Evolutionary conservation across 352 stramenopile genomes (phyloP), one percentile per base, ranked within the genome.

Genomic region (Phytopythium sindhum): DNA sequence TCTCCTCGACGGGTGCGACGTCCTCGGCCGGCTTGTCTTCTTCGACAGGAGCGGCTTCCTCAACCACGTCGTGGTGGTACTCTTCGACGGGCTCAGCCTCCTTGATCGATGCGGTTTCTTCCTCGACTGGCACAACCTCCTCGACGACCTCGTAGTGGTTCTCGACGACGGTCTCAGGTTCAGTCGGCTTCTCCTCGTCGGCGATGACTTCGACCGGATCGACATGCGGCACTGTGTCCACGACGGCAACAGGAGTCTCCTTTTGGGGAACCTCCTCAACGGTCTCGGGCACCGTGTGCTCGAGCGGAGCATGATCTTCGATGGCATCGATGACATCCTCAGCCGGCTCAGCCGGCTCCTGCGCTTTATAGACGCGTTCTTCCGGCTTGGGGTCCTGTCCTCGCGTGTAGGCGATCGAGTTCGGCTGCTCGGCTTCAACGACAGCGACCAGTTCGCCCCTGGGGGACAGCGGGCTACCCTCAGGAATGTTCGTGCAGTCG

Each of bases 371-470:
- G 8, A 26, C 44, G 44, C 44, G 44, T n/a, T 51, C 44, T 51
- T 51, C n/a, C 8, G 44, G 44, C 44, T 51, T 51, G 21, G 44
- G 44, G 21, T 51, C 44, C 44, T 12, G 2, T 14, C 44, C 44
- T 28, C n/a, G 12, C 44, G 44, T 51, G 44, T 26, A 29, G n/a
- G 44, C 8, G 44, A 28, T 28, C 1, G 21, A 23, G 19, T 4
- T 24, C 41, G 41, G 41, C 41, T 24, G 41, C 41, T 48, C n/a
- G 0, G 44, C 7, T 17, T 51, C 44, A 28, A 51, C 26, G n/a
- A 26, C 28, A 17, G n/a, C 51, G 28, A 39, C 51, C 33, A 57
- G 51, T 28, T 57, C 44, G 51, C 51, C 29, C 51, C 26, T 57
- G 29, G 29, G 51, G 29, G 51, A 24, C 15, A 57, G 17, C 11